Percentiles rank a stretch among this genome's conserved stretches.
These are phyloP conservation scores for Vitis hybrid DNA, from an alignment of 177 flowering plant genomes.

Conservation along the genomic window DNA sequence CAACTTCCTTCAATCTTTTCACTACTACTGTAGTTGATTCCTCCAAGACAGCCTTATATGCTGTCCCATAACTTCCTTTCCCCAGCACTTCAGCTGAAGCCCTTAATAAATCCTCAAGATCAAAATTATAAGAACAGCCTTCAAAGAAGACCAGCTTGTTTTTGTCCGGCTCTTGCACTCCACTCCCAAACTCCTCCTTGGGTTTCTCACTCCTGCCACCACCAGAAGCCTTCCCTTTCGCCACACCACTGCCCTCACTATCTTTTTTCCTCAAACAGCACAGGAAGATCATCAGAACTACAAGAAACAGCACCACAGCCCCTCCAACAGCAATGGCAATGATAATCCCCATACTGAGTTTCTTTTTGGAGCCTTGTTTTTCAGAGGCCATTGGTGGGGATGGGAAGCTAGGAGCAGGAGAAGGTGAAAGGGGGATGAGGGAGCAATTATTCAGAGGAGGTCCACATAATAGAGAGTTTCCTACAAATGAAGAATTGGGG, in stretches of 20 bases:
- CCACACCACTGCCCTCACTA: constrained; percentile 15
- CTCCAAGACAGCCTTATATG: constrained; percentile 68
- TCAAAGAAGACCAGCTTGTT: constrained; percentile 64
- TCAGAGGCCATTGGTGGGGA: constrained; percentile 23
- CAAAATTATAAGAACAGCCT: constrained; percentile 59
- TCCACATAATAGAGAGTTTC: constrained; percentile 55
- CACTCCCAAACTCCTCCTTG: constrained; percentile 64
- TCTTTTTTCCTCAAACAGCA: constrained; percentile 45
- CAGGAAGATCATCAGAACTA: constrained; percentile 27
- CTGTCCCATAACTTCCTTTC: constrained; percentile 67
- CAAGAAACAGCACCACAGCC: constrained; percentile 25
- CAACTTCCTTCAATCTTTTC: constrained; percentile 62
- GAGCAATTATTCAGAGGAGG: constrained; percentile 43
- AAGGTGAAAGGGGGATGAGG: constrained; percentile 12
- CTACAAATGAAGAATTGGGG: constrained; percentile 47
- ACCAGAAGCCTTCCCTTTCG: constrained; percentile 35
- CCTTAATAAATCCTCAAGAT: constrained; percentile 65
- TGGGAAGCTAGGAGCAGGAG: constrained; percentile 23
- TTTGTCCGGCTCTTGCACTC: constrained; percentile 64
- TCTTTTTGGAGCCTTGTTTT: constrained; percentile 23
- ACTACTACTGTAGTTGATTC: constrained; percentile 63
- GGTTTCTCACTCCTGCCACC: constrained; percentile 40
- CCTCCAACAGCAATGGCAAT: constrained; percentile 54
- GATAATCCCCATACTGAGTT: constrained; percentile 32
- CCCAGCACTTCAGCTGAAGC: constrained; percentile 81